Base-by-base conservation (phyloP, 441 rosid genomes). In the Raphanus hybrid region DNA sequence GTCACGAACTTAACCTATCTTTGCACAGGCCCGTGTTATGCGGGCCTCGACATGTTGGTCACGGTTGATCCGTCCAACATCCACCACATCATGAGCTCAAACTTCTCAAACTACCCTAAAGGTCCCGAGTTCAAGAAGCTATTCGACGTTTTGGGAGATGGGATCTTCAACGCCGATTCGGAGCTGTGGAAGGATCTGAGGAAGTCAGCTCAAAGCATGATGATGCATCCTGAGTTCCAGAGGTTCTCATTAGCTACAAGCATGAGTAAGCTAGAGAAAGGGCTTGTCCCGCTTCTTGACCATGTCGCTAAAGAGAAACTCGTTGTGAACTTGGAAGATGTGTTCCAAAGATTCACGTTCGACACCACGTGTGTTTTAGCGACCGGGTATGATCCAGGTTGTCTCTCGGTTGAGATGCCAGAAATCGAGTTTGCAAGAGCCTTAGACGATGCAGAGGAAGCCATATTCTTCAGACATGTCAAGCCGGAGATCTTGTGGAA, bases 91-190 rank as follows among this genome's bases (percentile, higher is more conserved):
- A 76, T 86, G 85, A 75, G 71, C 69, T 59, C 87, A 50, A 80
- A 87, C 60, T 82, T 78, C 50, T 35, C 64, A 0, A 86, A 90
- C 41, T 84, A 75, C 71, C 84, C 86, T 0, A 90, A 87, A 67
- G 91, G 94, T 5, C 64, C 78, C 4, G 86, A 86, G n/a, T 90
- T 86, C 84, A 80, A 82, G 64, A 70, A 81, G 35, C 69, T 83
- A 1, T 82, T 88, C n/a, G 96, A 89, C 79, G 77, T 87, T 45
- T 78, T 91, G 26, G 93, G 95, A 35, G 86, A 81, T 32, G 90
- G 87, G 3, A 87, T 90, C 69, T 90, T 87, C 82, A 90, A 80
- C 23, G 75, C 74, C 0, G 92, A 86, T 55, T 82, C 82, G 0
- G 84, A 86, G 12, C 29, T 69, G 1, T 87, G 90, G 93, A 83